A percentile compares a stretch with the other conserved stretches of the same genome.
Evolutionary conservation across 108 stramenopile species (phyloP).

Genomic region (Epipyxis sp.): DNA sequence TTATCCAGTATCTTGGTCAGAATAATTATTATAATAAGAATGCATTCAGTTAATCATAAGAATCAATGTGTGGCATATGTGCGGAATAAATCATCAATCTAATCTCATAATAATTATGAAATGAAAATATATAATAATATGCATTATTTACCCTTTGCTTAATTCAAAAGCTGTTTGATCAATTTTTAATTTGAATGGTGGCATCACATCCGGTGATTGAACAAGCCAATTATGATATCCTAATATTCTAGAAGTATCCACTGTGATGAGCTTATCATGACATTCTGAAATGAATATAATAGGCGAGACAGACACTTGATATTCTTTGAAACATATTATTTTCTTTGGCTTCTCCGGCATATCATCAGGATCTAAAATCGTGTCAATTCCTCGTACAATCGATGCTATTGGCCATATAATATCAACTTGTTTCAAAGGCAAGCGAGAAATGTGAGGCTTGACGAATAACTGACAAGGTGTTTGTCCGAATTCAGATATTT

Average conservation of each 20-base stretch:
- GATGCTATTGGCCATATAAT: slow-evolving; percentile 53
- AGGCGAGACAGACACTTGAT: background rate
- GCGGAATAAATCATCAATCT: background rate
- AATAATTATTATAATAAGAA: too few species aligned
- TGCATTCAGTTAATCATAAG: background rate
- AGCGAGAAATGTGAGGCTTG: slow-evolving; percentile 24
- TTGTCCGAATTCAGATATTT: slow-evolving; percentile 42
- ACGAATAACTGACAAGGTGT: slow-evolving; percentile 40
- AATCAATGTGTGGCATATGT: background rate
- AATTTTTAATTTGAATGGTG: slow-evolving; percentile 22
- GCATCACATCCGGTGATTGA: background rate
- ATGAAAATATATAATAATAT: background rate
- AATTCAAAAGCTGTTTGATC: background rate
- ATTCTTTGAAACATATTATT: background rate
- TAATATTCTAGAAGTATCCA: background rate
- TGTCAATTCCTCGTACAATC: slow-evolving; percentile 42
- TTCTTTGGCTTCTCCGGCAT: background rate
- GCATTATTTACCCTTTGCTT: background rate
- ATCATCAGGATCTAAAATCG: background rate
- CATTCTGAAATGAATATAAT: background rate
- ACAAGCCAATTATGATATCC: background rate
- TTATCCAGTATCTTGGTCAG: too few species aligned
- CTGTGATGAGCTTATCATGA: slow-evolving; percentile 5
- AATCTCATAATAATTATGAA: background rate
- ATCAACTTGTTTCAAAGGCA: slow-evolving; percentile 37